Evolutionary conservation across 139 green algal genomes (phyloP).

Genomic region (Closterium sp.): DNA sequence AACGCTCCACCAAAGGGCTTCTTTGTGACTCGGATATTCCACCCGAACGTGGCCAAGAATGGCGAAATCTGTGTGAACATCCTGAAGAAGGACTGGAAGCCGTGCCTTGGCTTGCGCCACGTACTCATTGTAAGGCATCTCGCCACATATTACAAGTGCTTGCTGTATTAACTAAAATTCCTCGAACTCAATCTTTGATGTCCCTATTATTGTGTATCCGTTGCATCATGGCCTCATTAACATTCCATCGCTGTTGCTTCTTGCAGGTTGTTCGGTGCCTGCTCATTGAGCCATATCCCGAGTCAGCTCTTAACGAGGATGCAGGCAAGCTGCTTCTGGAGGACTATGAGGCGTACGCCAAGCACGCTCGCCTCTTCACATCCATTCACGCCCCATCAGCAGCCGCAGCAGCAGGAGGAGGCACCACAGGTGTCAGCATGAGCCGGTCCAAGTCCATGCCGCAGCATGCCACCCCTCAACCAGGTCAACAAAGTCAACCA

Average conservation of each 20-base stretch:
- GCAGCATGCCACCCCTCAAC: too few relatives aligned
- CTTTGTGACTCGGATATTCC: conserved; percentile 93
- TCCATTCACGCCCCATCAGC: too few relatives aligned
- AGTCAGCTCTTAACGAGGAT: conserved; percentile 96
- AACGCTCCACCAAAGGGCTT: conserved; percentile 49
- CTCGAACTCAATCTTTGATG: too few relatives aligned
- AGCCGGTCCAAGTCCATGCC: too few relatives aligned
- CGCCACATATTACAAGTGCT: too few relatives aligned
- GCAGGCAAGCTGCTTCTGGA: conserved; percentile 92
- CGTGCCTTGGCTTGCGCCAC: conserved; percentile 81
- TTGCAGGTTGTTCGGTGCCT: conserved; percentile 86
- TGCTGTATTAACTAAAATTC: too few relatives aligned
- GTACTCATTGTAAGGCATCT: conserved; percentile 55
- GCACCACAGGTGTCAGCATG: too few relatives aligned
- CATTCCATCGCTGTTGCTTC: too few relatives aligned
- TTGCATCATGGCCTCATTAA: too few relatives aligned
- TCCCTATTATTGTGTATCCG: too few relatives aligned
- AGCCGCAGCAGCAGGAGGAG: too few relatives aligned
- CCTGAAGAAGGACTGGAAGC: conserved; percentile 93
- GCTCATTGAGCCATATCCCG: conserved; percentile 93
- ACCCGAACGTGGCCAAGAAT: conserved; percentile 85
- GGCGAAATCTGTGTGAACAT: conserved; percentile 99
- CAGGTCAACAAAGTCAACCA: too few relatives aligned
- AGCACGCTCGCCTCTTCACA: conserved; percentile 51
- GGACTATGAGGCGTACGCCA: conserved; percentile 75